These are phyloP conservation scores for Houttuynia cordata DNA, from an alignment of 164 flowering plant species.

Conservation along the genomic window DNA sequence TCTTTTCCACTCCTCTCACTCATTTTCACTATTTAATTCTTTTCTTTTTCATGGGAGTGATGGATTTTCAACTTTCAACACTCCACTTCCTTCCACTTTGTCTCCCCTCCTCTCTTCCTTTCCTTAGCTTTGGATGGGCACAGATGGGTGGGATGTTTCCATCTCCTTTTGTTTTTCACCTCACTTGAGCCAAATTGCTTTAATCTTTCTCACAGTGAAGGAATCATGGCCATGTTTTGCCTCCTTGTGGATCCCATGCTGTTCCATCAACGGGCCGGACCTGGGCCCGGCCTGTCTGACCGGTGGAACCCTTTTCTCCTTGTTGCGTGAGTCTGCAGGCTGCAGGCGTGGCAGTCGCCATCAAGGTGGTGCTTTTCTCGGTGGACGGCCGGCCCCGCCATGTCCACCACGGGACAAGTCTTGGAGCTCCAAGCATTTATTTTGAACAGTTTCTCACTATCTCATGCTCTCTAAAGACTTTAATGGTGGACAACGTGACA, in stretches of 20 bases:
- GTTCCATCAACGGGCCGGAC: constrained; percentile 21
- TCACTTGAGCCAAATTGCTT: constrained; percentile 3
- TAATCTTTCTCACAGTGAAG: constrained; percentile 49
- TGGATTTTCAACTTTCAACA: constrained; percentile 9
- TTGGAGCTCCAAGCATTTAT: neutral
- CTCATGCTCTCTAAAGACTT: constrained; percentile 4
- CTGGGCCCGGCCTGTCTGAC: constrained; percentile 20
- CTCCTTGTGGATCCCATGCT: constrained; percentile 25
- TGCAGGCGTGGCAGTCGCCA: constrained; percentile 34
- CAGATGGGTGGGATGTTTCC: constrained; percentile 37
- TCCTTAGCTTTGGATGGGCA: constrained; percentile 5
- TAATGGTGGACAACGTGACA: no score
- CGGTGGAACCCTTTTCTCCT: neutral
- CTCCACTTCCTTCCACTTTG: constrained; percentile 34
- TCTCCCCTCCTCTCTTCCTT: constrained; percentile 12
- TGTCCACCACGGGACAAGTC: constrained; percentile 8
- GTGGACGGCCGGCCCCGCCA: constrained; percentile 46
- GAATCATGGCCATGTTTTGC: constrained; percentile 38
- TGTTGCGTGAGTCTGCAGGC: constrained; percentile 37
- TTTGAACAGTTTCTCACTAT: neutral
- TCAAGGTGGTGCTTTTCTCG: constrained; percentile 36
- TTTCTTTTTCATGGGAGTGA: constrained; percentile 12
- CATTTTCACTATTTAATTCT: neutral
- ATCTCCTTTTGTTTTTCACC: constrained; percentile 28
- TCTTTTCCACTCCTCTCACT: no score